These are phyloP conservation scores for Globisporangium okanoganense DNA, from an alignment of 352 stramenopile genomes.

Conservation along the genomic window DNA sequence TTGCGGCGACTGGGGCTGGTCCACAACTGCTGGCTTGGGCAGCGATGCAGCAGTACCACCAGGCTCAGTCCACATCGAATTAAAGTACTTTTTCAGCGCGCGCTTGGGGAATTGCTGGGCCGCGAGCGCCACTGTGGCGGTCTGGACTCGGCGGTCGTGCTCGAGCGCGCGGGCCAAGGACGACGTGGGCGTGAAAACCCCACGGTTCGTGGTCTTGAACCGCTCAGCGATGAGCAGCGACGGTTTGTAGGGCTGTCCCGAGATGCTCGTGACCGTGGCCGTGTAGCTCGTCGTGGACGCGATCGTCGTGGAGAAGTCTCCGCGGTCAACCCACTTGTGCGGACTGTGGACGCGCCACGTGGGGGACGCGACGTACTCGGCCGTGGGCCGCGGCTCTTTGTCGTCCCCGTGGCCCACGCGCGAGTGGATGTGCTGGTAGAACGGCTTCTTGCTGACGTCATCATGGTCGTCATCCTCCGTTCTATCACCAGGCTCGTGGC, in stretches of 20 bases:
- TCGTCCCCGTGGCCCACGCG: constrained; percentile 3
- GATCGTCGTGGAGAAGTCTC: constrained; percentile 49
- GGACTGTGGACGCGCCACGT: constrained; percentile 51
- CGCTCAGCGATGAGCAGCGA: constrained; percentile 41
- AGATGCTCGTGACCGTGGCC: constrained; percentile 44
- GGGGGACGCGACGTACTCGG: constrained; percentile 51
- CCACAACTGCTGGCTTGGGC: neutral
- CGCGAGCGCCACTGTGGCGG: constrained; percentile 22
- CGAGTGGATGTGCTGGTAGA: constrained; percentile 12
- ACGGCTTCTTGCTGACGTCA: constrained; percentile 15
- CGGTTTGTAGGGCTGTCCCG: constrained; percentile 26
- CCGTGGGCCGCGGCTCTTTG: constrained; percentile 32
- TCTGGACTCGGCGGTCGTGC: constrained; percentile 44
- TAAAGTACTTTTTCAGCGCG: constrained; percentile 49
- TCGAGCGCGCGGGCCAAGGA: constrained; percentile 14
- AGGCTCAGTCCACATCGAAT: constrained; percentile 53
- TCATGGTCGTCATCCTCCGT: constrained; percentile 4
- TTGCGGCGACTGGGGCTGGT: constrained; percentile 1
- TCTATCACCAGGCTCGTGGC: too few species aligned
- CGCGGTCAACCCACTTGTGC: constrained; percentile 42
- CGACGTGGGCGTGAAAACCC: constrained; percentile 6
- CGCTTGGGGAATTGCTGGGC: constrained; percentile 29
- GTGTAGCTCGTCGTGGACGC: constrained; percentile 41
- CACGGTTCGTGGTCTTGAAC: constrained; percentile 22
- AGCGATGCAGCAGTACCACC: neutral